These are phyloP conservation scores for Spinacia oleracea DNA, from an alignment of 179 eudicot genomes.

Conservation along the genomic window DNA sequence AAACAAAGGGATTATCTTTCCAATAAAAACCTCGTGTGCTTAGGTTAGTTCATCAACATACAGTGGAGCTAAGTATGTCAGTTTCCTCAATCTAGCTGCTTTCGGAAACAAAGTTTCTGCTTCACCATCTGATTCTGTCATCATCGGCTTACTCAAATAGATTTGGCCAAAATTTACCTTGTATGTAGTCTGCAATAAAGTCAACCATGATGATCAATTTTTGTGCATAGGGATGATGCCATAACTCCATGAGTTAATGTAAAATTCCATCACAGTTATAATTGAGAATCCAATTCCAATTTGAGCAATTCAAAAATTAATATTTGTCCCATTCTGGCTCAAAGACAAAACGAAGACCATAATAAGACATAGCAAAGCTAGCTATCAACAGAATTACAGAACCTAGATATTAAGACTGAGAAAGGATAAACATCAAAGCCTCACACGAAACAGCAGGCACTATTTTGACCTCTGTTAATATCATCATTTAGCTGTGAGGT, in stretches of 20 bases:
- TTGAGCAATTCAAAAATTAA: neutral
- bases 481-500: neutral
- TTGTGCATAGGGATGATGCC: neutral
- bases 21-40: conserved; percentile 91
- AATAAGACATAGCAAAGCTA: conserved; percentile 24
- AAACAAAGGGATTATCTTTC: conserved; percentile 52
- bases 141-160: conserved; percentile 92
- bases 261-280: neutral
- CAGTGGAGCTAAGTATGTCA: conserved; percentile 92
- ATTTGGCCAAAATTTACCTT: no score
- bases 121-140: conserved; percentile 99
- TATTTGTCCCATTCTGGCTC: neutral
- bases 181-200: conserved; percentile 82
- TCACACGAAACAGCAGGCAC: neutral
- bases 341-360: neutral
- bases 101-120: conserved; percentile 93
- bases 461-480: neutral
- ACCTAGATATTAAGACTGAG: neutral
- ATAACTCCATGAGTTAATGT: neutral
- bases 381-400: neutral
- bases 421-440: neutral
- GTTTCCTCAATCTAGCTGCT: conserved; percentile 91
- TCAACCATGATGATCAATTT: neutral
- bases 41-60: conserved; percentile 93
- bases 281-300: neutral